Base-by-base conservation (phyloP, 768 basidiomycete genomes). In the Phaffia tasmanica region DNA sequence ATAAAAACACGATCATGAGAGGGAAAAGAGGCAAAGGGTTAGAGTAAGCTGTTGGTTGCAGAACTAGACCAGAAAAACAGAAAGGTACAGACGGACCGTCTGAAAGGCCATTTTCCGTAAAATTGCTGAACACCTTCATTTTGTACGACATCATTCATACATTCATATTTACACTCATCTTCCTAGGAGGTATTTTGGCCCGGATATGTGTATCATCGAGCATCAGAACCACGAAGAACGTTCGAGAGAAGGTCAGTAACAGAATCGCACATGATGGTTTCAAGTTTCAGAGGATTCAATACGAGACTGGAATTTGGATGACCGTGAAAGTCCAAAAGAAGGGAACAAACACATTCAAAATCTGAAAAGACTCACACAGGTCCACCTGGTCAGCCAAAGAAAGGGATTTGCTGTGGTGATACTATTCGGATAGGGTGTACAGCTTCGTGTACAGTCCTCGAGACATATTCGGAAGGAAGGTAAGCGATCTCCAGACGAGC, bases 51-150 rank as follows among this genome's bases (percentile, higher is more conserved):
- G 46, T 8, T 53, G 25, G 30, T n/a, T 19, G 29, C 57, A 47
- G 61, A 2, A 16, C 30, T 46, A 7, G 35, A 35, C 29, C 29
- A 21, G 58, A 19, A 21, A 2, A 29, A 25, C 2, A 32, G 15
- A 29, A 51, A 29, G 32, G 29, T 16, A 29, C 16, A n/a, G 58
- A 80, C 78, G 25, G 87, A 78, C 35, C 93, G 82, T 83, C 85
- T 87, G 75, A 99, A 98, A 0, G 93, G 89, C 94, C 94, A 98
- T 79, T 98, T 98, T 19, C 94, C 95, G 72, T 90, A 83, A 75
- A 88, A 93, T 71, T 95, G 92, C 54, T 87, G 82, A 1, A 88
- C 70, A 15, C 49, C 46, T 15, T 50, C 46, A 11, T 23, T 66
- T 51, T 69, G 64, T 56, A 70, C 71, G 50, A 73, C 64, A 46